Conservation (phyloP, 2,329 filamentous ascomycete genomes). For the Sporothrix globosa region DNA sequence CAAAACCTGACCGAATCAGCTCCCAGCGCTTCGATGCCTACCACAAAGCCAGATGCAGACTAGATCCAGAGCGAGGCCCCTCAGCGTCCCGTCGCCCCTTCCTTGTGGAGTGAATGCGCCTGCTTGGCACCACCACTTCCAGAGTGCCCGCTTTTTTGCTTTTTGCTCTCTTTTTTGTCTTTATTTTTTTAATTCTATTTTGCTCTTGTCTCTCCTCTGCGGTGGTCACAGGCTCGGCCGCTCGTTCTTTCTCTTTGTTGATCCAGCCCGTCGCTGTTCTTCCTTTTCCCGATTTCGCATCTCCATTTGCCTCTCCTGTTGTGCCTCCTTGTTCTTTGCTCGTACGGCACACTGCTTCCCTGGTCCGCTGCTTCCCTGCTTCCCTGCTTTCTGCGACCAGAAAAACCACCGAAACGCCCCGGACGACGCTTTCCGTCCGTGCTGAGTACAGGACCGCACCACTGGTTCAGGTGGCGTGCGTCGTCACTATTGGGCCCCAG, state of each 20-base stretch:
- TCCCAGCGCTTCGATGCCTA: conserved; percentile 10
- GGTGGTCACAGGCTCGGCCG: no score
- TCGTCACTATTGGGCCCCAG: conserved; percentile 14
- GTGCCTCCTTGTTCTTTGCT: no score
- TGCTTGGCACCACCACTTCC: conserved; percentile 18
- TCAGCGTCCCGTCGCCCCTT: conserved; percentile 23
- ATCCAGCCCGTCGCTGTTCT: neutral
- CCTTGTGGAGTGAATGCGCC: neutral
- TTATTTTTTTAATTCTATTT: neutral
- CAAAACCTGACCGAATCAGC: conserved; percentile 5
- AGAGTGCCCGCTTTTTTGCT: conserved; percentile 4
- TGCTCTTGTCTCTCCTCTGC: no score
- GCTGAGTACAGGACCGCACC: conserved; percentile 5
- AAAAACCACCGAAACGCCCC: neutral
- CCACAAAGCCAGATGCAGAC: conserved; percentile 11
- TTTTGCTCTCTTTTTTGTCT: neutral
- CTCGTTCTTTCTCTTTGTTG: neutral
- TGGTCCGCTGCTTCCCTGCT: no score
- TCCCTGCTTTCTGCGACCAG: neutral
- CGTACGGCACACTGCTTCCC: neutral
- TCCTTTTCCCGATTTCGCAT: neutral
- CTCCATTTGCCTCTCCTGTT: neutral
- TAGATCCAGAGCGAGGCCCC: neutral
- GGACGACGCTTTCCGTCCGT: neutral
- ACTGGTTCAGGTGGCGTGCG: neutral